Conservation (phyloP, 1,284 basidiomycete genomes). For the Ceratobasidium sp. region DNA sequence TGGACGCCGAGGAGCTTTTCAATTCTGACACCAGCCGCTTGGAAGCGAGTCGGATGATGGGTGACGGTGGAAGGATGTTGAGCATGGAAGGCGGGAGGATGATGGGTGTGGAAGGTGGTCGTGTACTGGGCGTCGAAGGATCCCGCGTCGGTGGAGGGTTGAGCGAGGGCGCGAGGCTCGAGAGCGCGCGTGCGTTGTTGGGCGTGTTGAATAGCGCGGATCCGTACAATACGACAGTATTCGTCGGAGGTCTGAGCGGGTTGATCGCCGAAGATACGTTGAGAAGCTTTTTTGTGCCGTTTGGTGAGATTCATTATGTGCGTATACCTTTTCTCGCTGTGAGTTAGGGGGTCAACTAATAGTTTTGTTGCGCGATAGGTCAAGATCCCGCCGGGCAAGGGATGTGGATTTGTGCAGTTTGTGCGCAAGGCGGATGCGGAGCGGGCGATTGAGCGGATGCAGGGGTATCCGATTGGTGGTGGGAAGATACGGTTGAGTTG, state of each 20-base stretch:
- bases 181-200: conserved; percentile 75
- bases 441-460: conserved; percentile 94
- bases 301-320: conserved; percentile 93
- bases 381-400: conserved; percentile 95
- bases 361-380: conserved; percentile 66
- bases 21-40: background rate
- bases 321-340: conserved; percentile 53
- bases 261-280: conserved; percentile 90
- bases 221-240: conserved; percentile 93
- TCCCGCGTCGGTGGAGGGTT: background rate
- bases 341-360: background rate
- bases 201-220: conserved; percentile 87
- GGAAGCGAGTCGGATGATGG: too few relatives aligned
- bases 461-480: conserved; percentile 93
- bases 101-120: conserved; percentile 31
- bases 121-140: conserved; percentile 13
- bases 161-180: conserved; percentile 36
- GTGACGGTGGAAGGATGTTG: too few relatives aligned
- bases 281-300: conserved; percentile 88
- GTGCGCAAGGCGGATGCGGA: conserved; percentile 93
- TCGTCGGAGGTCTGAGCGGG: conserved; percentile 89
- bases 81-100: conserved; percentile 1
- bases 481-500: conserved; percentile 92
- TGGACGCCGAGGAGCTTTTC: conserved; percentile 44
- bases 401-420: conserved; percentile 96